These are phyloP conservation scores for Chlorella sp. DNA, from an alignment of 139 green algal genomes.

Conservation along the genomic window DNA sequence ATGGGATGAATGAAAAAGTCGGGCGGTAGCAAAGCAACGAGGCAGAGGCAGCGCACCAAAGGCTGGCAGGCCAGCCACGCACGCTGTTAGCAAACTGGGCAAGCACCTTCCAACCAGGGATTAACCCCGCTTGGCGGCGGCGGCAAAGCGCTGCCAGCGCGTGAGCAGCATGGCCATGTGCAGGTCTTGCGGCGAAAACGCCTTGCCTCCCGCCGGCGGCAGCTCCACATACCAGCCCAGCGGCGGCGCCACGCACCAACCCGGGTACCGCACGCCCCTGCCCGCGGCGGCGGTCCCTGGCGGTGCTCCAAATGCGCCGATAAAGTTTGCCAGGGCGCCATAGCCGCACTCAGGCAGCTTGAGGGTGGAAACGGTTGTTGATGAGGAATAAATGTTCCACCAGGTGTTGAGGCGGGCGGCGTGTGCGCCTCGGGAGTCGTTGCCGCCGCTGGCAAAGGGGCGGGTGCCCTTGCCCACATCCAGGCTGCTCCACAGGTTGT, in stretches of 20 bases:
- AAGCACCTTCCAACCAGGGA: no score
- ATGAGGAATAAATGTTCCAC: neutral
- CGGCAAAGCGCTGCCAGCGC: neutral
- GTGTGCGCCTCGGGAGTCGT: neutral
- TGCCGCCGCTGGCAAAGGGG: slow-evolving; percentile 4
- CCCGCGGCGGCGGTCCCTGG: neutral
- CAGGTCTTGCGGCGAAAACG: neutral
- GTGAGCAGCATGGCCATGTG: neutral
- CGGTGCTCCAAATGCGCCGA: neutral
- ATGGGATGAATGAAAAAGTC: no score
- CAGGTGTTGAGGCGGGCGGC: neutral
- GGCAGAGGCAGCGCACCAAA: no score
- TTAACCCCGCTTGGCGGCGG: no score
- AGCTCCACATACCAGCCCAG: neutral
- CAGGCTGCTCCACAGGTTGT: slow-evolving; percentile 21
- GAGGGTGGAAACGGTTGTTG: neutral
- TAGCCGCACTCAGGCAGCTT: neutral
- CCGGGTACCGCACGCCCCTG: neutral
- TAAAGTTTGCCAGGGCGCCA: neutral
- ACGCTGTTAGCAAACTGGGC: no score
- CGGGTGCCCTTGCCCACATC: neutral
- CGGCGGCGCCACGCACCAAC: neutral
- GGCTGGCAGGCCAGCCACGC: no score
- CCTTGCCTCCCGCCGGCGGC: no score
- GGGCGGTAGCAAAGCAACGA: no score